Evolutionary conservation across 345 rosid species (phyloP).

Genomic region (thale cress (Arabidopsis thaliana)): TAIR10.1 NC_003074.8:19057501-19058000

Average conservation of each 20-base stretch:
- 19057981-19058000: conserved; percentile 27
- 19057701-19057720: conserved; percentile 57
- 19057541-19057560: conserved; percentile 45
- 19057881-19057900: conserved; percentile 33
- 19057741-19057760: conserved; percentile 19
- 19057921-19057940: conserved; percentile 44
- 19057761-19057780: conserved; percentile 13
- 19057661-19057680: conserved; percentile 26
- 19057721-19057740: conserved; percentile 50
- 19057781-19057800: background rate
- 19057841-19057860: conserved; percentile 8
- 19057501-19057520: conserved; percentile 57
- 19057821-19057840: background rate
- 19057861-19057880: conserved; percentile 17
- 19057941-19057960: conserved; percentile 45
- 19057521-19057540: conserved; percentile 60
- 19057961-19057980: conserved; percentile 58
- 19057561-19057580: conserved; percentile 1
- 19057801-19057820: background rate
- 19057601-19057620: background rate
- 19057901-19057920: conserved; percentile 82
- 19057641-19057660: background rate
- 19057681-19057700: conserved; percentile 63
- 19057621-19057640: conserved; percentile 11
- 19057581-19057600: conserved; percentile 15